Conservation (phyloP, 768 basidiomycete genomes). For the Crucibulum laeve region DNA sequence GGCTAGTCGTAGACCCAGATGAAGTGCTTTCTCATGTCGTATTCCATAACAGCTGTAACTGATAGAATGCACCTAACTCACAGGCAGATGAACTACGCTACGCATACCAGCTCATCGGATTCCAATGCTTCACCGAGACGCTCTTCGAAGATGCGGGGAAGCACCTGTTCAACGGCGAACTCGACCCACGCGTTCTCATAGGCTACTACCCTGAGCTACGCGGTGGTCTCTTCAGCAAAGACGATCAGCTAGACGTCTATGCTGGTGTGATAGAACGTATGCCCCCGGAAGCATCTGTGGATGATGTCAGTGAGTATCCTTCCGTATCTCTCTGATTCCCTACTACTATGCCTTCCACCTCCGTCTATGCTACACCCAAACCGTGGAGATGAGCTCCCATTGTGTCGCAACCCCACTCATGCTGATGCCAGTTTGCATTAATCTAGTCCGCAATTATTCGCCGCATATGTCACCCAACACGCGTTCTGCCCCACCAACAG, state of each 20-base stretch:
- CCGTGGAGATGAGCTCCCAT: slow-evolving; percentile 11
- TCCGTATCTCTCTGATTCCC: slow-evolving; percentile 15
- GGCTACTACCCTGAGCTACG: slow-evolving; percentile 78
- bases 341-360: slow-evolving; percentile 11
- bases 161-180: slow-evolving; percentile 70
- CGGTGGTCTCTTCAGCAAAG: slow-evolving; percentile 51
- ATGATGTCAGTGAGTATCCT: slow-evolving; percentile 78
- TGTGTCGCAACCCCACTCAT: slow-evolving; percentile 22
- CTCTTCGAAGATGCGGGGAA: slow-evolving; percentile 80
- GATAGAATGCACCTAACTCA: background rate
- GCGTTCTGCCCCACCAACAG: slow-evolving; percentile 62
- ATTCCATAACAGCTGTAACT: background rate
- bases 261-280: slow-evolving; percentile 71
- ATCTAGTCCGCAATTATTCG: slow-evolving; percentile 90
- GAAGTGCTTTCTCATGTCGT: slow-evolving; percentile 35
- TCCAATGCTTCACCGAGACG: slow-evolving; percentile 73
- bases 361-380: slow-evolving; percentile 8
- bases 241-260: slow-evolving; percentile 65
- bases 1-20: slow-evolving; percentile 46
- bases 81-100: slow-evolving; percentile 71
- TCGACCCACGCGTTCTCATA: slow-evolving; percentile 82
- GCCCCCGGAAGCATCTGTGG: slow-evolving; percentile 63
- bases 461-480: slow-evolving; percentile 77
- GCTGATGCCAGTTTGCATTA: slow-evolving; percentile 80
- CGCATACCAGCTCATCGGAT: slow-evolving; percentile 79